Evolutionary conservation across 1,284 basidiomycete species (phyloP), one percentile per base, ranked within the genome.

Genomic region (Meira nashicola): DNA sequence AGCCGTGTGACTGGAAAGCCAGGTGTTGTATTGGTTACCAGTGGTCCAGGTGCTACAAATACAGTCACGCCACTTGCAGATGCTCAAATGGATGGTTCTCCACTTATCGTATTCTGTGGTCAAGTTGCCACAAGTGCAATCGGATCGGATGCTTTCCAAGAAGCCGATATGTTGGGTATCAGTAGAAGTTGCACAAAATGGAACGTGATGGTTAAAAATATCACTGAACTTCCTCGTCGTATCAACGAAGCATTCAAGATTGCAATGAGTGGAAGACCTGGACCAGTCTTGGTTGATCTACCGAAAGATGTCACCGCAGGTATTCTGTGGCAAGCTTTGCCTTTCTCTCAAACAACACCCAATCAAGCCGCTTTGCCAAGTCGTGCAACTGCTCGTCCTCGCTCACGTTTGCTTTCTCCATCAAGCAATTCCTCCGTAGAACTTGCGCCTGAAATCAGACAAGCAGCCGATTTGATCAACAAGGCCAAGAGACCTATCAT

Each of bases 181-280:
- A 95, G 92, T 54, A 84, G 94, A 65, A 87, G 87, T 69, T 98
- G 94, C 82, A 97, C 95, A 28, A 98, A 98, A 80, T 98, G 94
- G 95, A 98, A 98, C 79, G 93, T 98, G 67, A 95, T 97, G 92
- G 90, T 98, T 63, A 97, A 97, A 81, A 92, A 95, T 78, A 91
- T 98, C 65, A 81, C 89, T 25, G 94, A 97, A 80, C 84, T 97
- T 3, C 95, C 94, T 8, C 83, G 94, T 53, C 84, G 94, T 66
- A 95, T 98, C 80, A 98, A 97, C 79, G 94, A 98, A 80, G 95
- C 94, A 0, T 98, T 98, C 86, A 95, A 97, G 81, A 97, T 98
- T 67, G 94, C 95, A 38, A 95, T 90, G 1, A 91, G 91, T 9
- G 95, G 94, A 1, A 87, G 95, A 43, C 94, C 93, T 1, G 94